Evolutionary conservation across 192 early-diverging fungal species (phyloP).

Genomic region (Umbelopsis sp.): DNA sequence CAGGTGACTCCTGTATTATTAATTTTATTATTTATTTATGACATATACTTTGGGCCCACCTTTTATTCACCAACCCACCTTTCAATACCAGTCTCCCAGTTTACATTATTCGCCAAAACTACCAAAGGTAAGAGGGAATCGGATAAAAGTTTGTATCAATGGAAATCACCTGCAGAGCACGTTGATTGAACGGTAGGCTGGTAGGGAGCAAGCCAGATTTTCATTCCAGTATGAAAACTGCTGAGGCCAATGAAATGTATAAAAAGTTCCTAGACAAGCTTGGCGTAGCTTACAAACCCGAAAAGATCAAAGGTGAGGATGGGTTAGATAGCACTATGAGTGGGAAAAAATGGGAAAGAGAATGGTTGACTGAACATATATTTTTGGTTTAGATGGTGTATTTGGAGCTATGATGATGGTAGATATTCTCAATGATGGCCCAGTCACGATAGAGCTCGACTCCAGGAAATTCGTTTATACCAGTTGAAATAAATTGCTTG

Average conservation of each 20-base stretch:
- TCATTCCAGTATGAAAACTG: conserved; percentile 83
- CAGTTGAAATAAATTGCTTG: neutral
- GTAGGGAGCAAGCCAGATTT: conserved; percentile 89
- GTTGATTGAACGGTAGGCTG: neutral
- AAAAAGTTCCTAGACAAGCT: conserved; percentile 71
- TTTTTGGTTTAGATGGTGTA: conserved; percentile 61
- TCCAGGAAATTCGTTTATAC: conserved; percentile 55
- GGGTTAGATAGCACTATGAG: neutral
- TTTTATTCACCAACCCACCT: too few species aligned
- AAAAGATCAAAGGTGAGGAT: conserved; percentile 69
- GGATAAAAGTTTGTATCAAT: neutral
- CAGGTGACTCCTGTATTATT: too few species aligned
- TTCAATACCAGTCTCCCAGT: conserved; percentile 76
- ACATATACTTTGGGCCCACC: too few species aligned
- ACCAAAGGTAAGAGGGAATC: conserved; percentile 58
- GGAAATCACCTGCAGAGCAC: neutral
- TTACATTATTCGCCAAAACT: conserved; percentile 86
- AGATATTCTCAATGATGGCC: conserved; percentile 81
- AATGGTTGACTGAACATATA: neutral
- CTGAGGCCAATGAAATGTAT: conserved; percentile 71
- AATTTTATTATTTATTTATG: too few species aligned
- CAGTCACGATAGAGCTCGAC: conserved; percentile 59
- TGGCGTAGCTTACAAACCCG: conserved; percentile 59
- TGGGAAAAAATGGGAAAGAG: neutral
- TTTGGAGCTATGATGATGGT: conserved; percentile 99